Evolutionary conservation across 2,329 filamentous ascomycete genomes (phyloP).

Genomic region (Monosporascus sp.): DNA sequence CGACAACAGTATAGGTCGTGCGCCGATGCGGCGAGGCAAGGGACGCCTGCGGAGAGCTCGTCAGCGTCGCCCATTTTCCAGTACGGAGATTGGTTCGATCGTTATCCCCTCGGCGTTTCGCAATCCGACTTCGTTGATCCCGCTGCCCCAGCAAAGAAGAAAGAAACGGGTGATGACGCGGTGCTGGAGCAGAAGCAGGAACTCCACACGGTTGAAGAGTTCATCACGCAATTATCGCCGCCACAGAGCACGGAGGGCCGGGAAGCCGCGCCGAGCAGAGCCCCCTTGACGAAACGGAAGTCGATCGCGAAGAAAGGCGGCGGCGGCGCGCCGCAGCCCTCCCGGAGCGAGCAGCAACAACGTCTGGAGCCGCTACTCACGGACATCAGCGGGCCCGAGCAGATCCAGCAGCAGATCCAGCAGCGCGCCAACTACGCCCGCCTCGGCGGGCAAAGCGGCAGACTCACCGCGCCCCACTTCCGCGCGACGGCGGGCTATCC

Average conservation of each 20-base stretch:
- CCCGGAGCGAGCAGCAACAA: conserved; percentile 30
- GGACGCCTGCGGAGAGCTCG: conserved; percentile 46
- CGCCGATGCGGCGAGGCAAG: conserved; percentile 72
- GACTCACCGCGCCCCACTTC: conserved; percentile 33
- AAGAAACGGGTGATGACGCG: conserved; percentile 78
- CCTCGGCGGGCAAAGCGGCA: conserved; percentile 36
- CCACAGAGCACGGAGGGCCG: conserved; percentile 45
- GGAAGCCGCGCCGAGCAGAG: conserved; percentile 29
- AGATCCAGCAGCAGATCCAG: conserved; percentile 30
- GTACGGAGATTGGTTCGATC: conserved; percentile 96
- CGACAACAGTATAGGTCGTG: conserved; percentile 83
- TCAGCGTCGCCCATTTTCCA: conserved; percentile 69
- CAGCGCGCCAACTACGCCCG: conserved; percentile 35
- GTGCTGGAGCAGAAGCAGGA: conserved; percentile 85
- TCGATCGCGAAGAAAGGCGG: conserved; percentile 33
- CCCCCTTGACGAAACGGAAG: conserved; percentile 30
- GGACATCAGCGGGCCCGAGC: conserved; percentile 29
- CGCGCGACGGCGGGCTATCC: conserved; percentile 34
- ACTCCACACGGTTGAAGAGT: conserved; percentile 90
- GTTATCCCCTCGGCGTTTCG: conserved; percentile 88
- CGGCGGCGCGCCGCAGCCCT: conserved; percentile 16
- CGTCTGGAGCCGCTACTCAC: conserved; percentile 34
- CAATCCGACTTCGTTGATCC: conserved; percentile 79
- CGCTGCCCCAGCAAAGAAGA: conserved; percentile 55
- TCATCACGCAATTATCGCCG: conserved; percentile 76